Conservation (phyloP, 345 rosid species). For the Lumnitzera littorea region DNA sequence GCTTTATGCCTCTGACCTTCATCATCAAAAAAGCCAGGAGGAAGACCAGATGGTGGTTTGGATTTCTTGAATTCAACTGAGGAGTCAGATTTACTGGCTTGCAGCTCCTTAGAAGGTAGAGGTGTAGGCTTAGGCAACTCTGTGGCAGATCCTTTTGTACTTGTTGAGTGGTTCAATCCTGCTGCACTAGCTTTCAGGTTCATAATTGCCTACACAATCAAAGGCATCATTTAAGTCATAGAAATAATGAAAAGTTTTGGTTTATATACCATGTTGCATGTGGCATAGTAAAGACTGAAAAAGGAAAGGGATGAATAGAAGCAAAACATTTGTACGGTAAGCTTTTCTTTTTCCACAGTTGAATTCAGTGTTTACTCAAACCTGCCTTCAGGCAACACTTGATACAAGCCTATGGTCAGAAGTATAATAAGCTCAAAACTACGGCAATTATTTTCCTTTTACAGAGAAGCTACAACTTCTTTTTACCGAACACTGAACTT, state of each 20-base stretch:
- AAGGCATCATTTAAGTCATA: background rate
- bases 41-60: conserved; percentile 43
- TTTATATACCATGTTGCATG: background rate
- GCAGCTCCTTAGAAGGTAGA: conserved; percentile 12
- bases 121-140: conserved; percentile 12
- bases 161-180: conserved; percentile 18
- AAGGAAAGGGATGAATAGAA: background rate
- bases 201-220: conserved; percentile 47
- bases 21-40: conserved; percentile 50
- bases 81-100: conserved; percentile 18
- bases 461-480: no score
- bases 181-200: conserved; percentile 61
- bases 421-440: no score
- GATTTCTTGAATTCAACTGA: conserved; percentile 20
- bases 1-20: conserved; percentile 19
- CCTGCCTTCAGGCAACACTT: no score
- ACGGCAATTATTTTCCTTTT: no score
- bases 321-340: background rate
- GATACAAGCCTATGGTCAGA: no score
- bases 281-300: background rate
- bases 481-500: no score
- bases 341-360: no score
- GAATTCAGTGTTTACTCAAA: no score
- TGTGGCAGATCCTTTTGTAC: conserved; percentile 6
- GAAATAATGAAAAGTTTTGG: background rate